A percentile compares a stretch with the other conserved stretches of the same genome.
These are phyloP conservation scores for Yamadazyma epiphylla DNA, from an alignment of 1,139 yeast species.

Conservation along the genomic window DNA sequence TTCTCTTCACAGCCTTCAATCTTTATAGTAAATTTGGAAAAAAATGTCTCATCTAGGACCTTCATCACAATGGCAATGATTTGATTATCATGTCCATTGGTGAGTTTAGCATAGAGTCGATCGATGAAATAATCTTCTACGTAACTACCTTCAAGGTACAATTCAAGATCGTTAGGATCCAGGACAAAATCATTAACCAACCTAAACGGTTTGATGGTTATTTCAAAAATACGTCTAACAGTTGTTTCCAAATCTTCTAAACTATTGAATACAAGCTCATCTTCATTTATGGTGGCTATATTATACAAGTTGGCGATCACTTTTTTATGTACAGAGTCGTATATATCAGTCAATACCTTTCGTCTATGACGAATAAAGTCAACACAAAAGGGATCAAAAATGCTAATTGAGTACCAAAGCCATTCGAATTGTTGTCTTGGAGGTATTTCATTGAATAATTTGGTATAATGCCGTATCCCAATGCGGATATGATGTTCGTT, in stretches of 20 bases:
- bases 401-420: slow-evolving; percentile 23
- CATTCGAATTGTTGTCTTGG: slow-evolving; percentile 15
- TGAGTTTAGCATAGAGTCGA: slow-evolving; percentile 22
- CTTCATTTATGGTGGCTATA: too few relatives aligned
- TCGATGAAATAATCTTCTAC: slow-evolving; percentile 27
- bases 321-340: slow-evolving; percentile 8
- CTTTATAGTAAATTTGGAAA: slow-evolving; percentile 1
- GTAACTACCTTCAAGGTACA: slow-evolving; percentile 10
- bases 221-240: too few relatives aligned
- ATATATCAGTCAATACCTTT: slow-evolving; percentile 9
- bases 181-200: too few relatives aligned
- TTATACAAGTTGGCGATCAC: too few relatives aligned
- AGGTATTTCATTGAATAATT: too few relatives aligned
- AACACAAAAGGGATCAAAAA: slow-evolving; percentile 21
- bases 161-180: too few relatives aligned
- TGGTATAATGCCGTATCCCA: too few relatives aligned
- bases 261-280: too few relatives aligned
- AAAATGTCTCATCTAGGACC: slow-evolving; percentile 16
- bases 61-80: slow-evolving; percentile 20
- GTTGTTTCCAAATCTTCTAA: too few relatives aligned
- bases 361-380: slow-evolving; percentile 12
- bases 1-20: too few relatives aligned
- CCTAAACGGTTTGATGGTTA: too few relatives aligned
- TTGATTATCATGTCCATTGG: slow-evolving; percentile 21
- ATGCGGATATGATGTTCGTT: too few relatives aligned